These are phyloP conservation scores for Urtica urens DNA, from an alignment of 306 rosid species.

Conservation along the genomic window DNA sequence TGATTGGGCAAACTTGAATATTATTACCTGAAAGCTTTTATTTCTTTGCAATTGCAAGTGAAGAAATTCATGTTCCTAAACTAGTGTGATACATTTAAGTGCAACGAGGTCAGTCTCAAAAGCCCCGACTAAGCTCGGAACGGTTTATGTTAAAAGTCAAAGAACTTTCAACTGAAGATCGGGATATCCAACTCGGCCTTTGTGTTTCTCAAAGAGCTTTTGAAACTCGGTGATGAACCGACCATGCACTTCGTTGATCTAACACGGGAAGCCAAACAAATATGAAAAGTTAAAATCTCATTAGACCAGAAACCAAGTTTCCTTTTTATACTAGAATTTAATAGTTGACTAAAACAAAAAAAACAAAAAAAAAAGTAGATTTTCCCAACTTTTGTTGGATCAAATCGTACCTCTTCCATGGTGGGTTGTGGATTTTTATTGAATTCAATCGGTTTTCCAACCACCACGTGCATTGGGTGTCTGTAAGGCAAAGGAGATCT, in stretches of 20 bases:
- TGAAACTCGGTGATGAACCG: slow-evolving; percentile 59
- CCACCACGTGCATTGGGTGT: slow-evolving; percentile 67
- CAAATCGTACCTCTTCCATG: slow-evolving; percentile 31
- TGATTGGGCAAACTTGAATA: too few species aligned
- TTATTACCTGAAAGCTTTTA: background rate
- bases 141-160: too few species aligned
- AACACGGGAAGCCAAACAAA: background rate
- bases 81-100: too few species aligned
- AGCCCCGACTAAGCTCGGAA: too few species aligned
- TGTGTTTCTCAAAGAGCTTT: slow-evolving; percentile 74
- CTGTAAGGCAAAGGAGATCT: slow-evolving; percentile 73
- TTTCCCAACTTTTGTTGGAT: background rate
- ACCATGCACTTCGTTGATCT: slow-evolving; percentile 52
- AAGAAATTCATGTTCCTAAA: too few species aligned
- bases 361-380: background rate
- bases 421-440: slow-evolving; percentile 66
- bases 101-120: too few species aligned
- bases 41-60: background rate
- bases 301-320: background rate
- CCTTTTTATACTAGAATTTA: too few species aligned
- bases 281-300: background rate
- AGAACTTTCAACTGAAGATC: slow-evolving; percentile 54
- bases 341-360: too few species aligned
- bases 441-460: slow-evolving; percentile 71
- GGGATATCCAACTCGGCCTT: slow-evolving; percentile 53